These are phyloP conservation scores for Cicer cuneatum DNA, from an alignment of 306 rosid genomes.

Conservation along the genomic window DNA sequence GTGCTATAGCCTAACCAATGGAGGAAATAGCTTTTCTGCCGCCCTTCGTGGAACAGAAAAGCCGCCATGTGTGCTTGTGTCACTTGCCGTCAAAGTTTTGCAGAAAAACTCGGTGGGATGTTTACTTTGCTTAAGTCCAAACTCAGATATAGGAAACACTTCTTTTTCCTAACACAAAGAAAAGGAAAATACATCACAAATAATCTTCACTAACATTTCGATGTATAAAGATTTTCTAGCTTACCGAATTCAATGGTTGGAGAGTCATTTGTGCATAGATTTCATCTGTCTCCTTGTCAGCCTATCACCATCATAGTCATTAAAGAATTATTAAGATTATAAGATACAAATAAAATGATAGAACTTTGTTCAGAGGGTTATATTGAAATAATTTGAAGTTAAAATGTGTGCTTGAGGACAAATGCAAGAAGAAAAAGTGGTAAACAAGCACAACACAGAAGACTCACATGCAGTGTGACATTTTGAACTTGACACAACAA, in stretches of 20 bases:
- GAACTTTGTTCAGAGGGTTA: not conserved
- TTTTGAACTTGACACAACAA: constrained; percentile 89
- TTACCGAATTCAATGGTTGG: constrained; percentile 89
- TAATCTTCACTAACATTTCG: not conserved
- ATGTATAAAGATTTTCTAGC: constrained; percentile 44
- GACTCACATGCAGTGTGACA: constrained; percentile 81
- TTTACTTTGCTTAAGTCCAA: constrained; percentile 77
- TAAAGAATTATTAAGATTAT: not conserved
- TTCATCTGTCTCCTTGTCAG: constrained; percentile 95
- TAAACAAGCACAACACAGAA: not conserved
- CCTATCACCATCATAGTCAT: constrained; percentile 55
- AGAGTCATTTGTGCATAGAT: constrained; percentile 97
- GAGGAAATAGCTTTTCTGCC: constrained; percentile 94
- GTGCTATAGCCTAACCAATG: constrained; percentile 58
- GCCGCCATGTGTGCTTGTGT: constrained; percentile 94
- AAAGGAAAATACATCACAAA: constrained; percentile 1
- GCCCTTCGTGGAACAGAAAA: constrained; percentile 96
- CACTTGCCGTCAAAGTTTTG: constrained; percentile 96
- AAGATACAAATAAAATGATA: constrained; percentile 14
- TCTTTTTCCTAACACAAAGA: constrained; percentile 76
- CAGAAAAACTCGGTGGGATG: constrained; percentile 96
- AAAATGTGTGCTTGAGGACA: not conserved
- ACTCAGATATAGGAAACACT: constrained; percentile 83
- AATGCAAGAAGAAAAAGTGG: not conserved
- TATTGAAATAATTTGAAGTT: constrained; percentile 21